Conservation (phyloP, 345 rosid species). For the Pistacia integerrima region DNA sequence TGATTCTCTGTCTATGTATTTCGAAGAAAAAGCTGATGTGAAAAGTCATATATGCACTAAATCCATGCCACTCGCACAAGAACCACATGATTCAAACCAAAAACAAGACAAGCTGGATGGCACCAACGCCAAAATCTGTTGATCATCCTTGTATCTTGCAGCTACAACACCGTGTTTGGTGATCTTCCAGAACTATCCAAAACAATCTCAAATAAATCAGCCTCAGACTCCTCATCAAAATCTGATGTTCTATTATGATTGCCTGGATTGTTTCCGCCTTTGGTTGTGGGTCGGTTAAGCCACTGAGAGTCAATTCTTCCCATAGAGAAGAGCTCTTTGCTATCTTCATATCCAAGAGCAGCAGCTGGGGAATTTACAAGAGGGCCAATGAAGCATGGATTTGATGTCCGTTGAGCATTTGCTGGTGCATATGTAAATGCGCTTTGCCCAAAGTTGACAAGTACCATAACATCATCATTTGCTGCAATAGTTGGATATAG, state of each 20-base stretch:
- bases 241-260: slow-evolving; percentile 38
- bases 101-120: slow-evolving; percentile 17
- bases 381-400: slow-evolving; percentile 66
- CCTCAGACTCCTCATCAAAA: slow-evolving; percentile 82
- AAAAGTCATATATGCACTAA: slow-evolving; percentile 10
- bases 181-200: slow-evolving; percentile 58
- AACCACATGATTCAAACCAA: slow-evolving; percentile 13
- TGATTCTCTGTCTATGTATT: slow-evolving; percentile 14
- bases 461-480: slow-evolving; percentile 39
- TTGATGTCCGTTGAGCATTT: slow-evolving; percentile 56
- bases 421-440: slow-evolving; percentile 52
- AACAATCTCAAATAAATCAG: slow-evolving; percentile 85
- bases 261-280: slow-evolving; percentile 33
- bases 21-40: slow-evolving; percentile 13
- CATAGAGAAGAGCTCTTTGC: slow-evolving; percentile 87
- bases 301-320: slow-evolving; percentile 89
- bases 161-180: slow-evolving; percentile 36
- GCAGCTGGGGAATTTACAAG: slow-evolving; percentile 47
- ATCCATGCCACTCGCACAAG: slow-evolving; percentile 20
- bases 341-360: slow-evolving; percentile 62
- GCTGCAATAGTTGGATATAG: slow-evolving; percentile 67
- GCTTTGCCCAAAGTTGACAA: slow-evolving; percentile 68
- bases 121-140: slow-evolving; percentile 12
- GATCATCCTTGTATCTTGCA: slow-evolving; percentile 9
- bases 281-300: slow-evolving; percentile 50